phyloP scores from a whole-genome alignment of 768 basidiomycete species.

The Trametes cingulata region DNA sequence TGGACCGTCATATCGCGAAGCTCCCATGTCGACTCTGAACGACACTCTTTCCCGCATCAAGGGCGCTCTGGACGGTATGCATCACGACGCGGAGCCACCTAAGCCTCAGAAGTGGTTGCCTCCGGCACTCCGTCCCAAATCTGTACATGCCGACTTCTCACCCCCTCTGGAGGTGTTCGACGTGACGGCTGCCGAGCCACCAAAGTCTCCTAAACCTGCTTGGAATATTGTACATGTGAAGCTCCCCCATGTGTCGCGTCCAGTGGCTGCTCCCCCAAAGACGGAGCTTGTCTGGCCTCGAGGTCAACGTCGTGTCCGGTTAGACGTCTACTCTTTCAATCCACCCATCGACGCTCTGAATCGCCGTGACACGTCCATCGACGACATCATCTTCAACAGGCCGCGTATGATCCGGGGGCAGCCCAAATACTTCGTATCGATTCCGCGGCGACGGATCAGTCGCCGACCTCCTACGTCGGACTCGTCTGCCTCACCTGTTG shows the following conservation, averaged over 20 bases:
- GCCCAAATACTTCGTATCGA: slow-evolving; percentile 36
- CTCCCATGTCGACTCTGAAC: slow-evolving; percentile 71
- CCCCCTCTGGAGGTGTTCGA: slow-evolving; percentile 27
- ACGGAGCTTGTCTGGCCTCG: slow-evolving; percentile 49
- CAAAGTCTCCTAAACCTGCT: slow-evolving; percentile 27
- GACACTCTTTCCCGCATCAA: slow-evolving; percentile 87
- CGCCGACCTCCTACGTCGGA: slow-evolving; percentile 11
- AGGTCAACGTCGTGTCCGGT: slow-evolving; percentile 44
- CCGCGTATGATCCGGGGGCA: slow-evolving; percentile 36
- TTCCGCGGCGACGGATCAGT: slow-evolving; percentile 33
- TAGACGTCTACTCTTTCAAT: slow-evolving; percentile 70
- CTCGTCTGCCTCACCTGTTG: slow-evolving; percentile 33
- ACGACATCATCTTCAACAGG: slow-evolving; percentile 63
- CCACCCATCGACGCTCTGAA: slow-evolving; percentile 70
- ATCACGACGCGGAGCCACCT: slow-evolving; percentile 34
- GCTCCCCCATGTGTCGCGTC: slow-evolving; percentile 43
- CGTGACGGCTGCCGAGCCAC: slow-evolving; percentile 29
- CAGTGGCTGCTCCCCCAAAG: slow-evolving; percentile 47
- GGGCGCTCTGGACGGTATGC: slow-evolving; percentile 74
- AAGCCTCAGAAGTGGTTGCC: slow-evolving; percentile 31
- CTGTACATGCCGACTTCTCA: slow-evolving; percentile 10
- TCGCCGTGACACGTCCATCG: slow-evolving; percentile 59
- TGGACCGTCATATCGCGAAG: slow-evolving; percentile 43
- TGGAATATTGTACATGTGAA: slow-evolving; percentile 31
- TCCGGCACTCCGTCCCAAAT: slow-evolving; percentile 27